Conservation (phyloP, 2,329 filamentous ascomycete genomes). For the Hypoxylon sp. region DNA sequence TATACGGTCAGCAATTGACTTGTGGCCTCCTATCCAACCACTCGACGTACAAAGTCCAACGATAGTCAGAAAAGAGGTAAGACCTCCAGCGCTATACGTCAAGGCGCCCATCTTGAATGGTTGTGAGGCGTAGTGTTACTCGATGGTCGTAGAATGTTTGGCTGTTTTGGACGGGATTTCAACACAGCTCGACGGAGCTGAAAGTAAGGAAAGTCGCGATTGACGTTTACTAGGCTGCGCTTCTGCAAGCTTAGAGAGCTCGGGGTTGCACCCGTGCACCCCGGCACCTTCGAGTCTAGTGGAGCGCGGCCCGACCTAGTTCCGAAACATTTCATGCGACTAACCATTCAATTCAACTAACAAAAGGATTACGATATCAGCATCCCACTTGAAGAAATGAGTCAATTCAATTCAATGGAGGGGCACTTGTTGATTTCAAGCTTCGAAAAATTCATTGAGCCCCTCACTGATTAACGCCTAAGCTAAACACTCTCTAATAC, state of each 20-base stretch:
- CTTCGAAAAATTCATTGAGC: slow-evolving; percentile 36
- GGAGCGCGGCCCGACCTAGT: slow-evolving; percentile 32
- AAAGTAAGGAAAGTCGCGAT: slow-evolving; percentile 41
- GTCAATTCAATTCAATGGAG: slow-evolving; percentile 43
- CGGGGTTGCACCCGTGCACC: slow-evolving; percentile 22
- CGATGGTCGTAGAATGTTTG: slow-evolving; percentile 23
- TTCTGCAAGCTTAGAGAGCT: slow-evolving; percentile 40
- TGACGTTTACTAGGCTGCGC: slow-evolving; percentile 37
- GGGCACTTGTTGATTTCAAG: slow-evolving; percentile 17
- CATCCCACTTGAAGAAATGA: slow-evolving; percentile 23
- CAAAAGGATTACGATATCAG: slow-evolving; percentile 17
- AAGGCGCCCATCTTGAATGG: slow-evolving; percentile 43
- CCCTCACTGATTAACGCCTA: slow-evolving; percentile 24
- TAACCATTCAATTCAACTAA: slow-evolving; percentile 7
- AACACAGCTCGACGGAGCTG: slow-evolving; percentile 44
- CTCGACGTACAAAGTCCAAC: slow-evolving; percentile 53
- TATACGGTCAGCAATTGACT: slow-evolving; percentile 30
- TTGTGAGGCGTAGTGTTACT: not conserved
- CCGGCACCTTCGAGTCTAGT: slow-evolving; percentile 11
- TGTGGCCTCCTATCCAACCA: not conserved
- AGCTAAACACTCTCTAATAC: not conserved
- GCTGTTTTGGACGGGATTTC: slow-evolving; percentile 22
- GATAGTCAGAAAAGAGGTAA: slow-evolving; percentile 44
- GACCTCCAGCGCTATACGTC: slow-evolving; percentile 44
- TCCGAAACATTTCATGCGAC: slow-evolving; percentile 17